Evolutionary conservation across 2,329 filamentous ascomycete genomes (phyloP).

Genomic region (Coniochaeta prunicola): DNA sequence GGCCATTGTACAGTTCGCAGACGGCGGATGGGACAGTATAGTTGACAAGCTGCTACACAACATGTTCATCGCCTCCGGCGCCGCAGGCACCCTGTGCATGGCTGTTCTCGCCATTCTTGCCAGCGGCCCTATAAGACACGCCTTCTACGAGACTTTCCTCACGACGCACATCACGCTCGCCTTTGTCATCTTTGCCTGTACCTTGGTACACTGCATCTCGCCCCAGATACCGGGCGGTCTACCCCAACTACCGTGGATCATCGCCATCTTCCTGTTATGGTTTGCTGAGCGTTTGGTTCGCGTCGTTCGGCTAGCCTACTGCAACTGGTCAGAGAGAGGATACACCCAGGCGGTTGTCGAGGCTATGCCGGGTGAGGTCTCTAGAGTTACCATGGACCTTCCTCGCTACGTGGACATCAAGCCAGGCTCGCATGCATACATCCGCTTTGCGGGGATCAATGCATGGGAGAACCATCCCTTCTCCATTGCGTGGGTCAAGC

Average conservation of each 20-base stretch:
- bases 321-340: constrained; percentile 54
- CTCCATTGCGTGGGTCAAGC: constrained; percentile 67
- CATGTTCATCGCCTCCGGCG: constrained; percentile 54
- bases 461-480: constrained; percentile 73
- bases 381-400: constrained; percentile 62
- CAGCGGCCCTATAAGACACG: constrained; percentile 76
- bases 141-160: constrained; percentile 96
- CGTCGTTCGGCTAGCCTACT: constrained; percentile 54
- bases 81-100: constrained; percentile 52
- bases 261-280: constrained; percentile 73
- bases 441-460: constrained; percentile 60
- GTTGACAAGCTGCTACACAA: constrained; percentile 45
- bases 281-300: constrained; percentile 60
- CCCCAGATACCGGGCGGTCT: constrained; percentile 58
- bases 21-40: constrained; percentile 55
- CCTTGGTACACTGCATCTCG: constrained; percentile 71
- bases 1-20: constrained; percentile 62
- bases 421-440: constrained; percentile 68
- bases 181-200: constrained; percentile 57
- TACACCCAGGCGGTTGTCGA: constrained; percentile 61
- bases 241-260: constrained; percentile 66
- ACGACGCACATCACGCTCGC: constrained; percentile 76
- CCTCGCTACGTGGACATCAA: constrained; percentile 59
- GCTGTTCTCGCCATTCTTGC: constrained; percentile 61
- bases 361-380: constrained; percentile 61